Conservation (phyloP, 306 rosid genomes). For the Acacia confusa region DNA sequence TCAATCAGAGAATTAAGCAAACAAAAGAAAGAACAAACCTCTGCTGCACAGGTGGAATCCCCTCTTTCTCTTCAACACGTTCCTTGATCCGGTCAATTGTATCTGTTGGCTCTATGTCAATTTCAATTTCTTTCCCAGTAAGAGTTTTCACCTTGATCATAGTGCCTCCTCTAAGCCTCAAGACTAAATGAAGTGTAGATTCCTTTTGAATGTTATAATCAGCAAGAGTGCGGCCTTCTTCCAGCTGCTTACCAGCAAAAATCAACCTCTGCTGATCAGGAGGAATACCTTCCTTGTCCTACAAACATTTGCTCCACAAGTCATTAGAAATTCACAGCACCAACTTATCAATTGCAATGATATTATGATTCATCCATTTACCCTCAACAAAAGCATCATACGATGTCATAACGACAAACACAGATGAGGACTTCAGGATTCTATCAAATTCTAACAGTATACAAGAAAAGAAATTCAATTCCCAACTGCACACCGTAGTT, state of each 20-base stretch:
- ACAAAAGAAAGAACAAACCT: slow-evolving; percentile 48
- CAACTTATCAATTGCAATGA: neutral
- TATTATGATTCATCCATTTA: slow-evolving; percentile 2
- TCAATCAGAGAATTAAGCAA: neutral
- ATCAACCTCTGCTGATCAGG: slow-evolving; percentile 97
- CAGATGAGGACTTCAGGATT: neutral
- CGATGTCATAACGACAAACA: neutral
- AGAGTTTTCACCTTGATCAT: slow-evolving; percentile 99
- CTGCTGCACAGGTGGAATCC: slow-evolving; percentile 98
- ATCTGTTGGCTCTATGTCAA: slow-evolving; percentile 92
- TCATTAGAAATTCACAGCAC: neutral
- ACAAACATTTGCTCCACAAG: slow-evolving; percentile 26
- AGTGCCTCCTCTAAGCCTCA: slow-evolving; percentile 98
- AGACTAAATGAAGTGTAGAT: slow-evolving; percentile 90
- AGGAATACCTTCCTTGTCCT: slow-evolving; percentile 99
- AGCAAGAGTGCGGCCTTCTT: slow-evolving; percentile 96
- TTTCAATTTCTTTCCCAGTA: slow-evolving; percentile 98
- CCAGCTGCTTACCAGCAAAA: slow-evolving; percentile 97
- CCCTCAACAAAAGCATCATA: neutral
- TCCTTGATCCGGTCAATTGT: slow-evolving; percentile 94
- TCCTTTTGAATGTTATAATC: slow-evolving; percentile 96
- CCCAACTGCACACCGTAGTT: neutral
- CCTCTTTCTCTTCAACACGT: slow-evolving; percentile 97
- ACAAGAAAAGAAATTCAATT: neutral
- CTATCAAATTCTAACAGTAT: neutral